Base-by-base conservation (phyloP, 331 rosid genomes). In the Acacia pycnantha region DNA sequence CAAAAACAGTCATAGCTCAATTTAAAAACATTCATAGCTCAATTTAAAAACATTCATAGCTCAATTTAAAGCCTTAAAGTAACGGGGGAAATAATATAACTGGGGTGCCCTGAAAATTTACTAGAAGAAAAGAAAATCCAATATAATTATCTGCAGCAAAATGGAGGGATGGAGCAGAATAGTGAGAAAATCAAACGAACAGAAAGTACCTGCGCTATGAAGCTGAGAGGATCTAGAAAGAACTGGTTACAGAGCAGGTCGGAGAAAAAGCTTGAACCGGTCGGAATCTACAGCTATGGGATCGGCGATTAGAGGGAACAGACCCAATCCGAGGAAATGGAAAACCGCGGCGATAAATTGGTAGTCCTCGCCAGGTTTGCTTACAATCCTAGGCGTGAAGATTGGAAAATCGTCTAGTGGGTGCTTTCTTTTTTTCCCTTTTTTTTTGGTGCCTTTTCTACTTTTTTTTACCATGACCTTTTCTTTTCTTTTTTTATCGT, bases 251-350 rank as follows among this genome's bases (percentile, higher is more conserved):
- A 16, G 19, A 54, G 76, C 18, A 65, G 61, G 59, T 81, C 11
- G 41, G 72, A 22, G 51, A 12, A 43, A 77, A 70, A 59, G 13
- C 19, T 48, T 37, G 85, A 31, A 61, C 76, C 26, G n/a, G 86
- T 61, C 76, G 82, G 85, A 83, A 76, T 77, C 87, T 37, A 82
- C 74, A 31, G 78, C 56, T 48, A 19, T 29, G 68, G 61, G 82
- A 82, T 86, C 90, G 85, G 82, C 87, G 84, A 85, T 79, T 77
- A 51, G 83, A 75, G 70, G 83, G 84, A 74, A 61, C 67, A 62
- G 47, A n/a, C 22, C 18, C 61, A 65, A 62, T 8, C 78, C 91
- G 90, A 87, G 93, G 89, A 90, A 90, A 87, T 86, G 78, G 72
- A 70, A 85, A 75, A 84, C 77, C 67, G 74, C 87, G 85, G 78